These are phyloP conservation scores for Plasmodium coatneyi DNA, from an alignment of 169 alveolate genomes.

Conservation along the genomic window DNA sequence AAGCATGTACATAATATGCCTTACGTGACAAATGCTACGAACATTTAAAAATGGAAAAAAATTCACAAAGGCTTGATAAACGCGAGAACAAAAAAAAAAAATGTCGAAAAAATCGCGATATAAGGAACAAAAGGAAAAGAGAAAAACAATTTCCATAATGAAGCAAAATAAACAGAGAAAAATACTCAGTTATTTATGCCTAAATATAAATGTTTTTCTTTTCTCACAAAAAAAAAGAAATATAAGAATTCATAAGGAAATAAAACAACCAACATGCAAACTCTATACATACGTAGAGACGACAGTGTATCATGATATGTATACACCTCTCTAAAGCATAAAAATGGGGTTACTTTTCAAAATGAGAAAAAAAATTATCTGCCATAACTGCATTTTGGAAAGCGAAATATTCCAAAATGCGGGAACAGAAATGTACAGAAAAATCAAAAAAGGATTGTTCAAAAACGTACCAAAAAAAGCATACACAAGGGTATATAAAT, in stretches of 20 bases:
- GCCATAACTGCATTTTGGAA: slow-evolving; percentile 3
- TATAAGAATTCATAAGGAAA: not conserved
- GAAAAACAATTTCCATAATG: slow-evolving; percentile 1
- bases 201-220: not conserved
- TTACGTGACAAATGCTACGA: not conserved
- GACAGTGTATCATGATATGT: not conserved
- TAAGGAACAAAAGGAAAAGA: not conserved
- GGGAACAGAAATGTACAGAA: slow-evolving; percentile 11
- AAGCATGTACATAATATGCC: not conserved
- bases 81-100: slow-evolving; percentile 7
- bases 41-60: slow-evolving; percentile 6
- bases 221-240: not conserved
- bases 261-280: not conserved
- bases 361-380: not conserved
- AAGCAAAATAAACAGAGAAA: not conserved
- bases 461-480: slow-evolving; percentile 25
- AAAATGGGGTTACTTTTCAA: slow-evolving; percentile 12
- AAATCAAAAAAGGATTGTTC: not conserved
- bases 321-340: not conserved
- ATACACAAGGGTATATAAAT: not conserved
- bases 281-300: not conserved
- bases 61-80: not conserved
- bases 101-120: slow-evolving; percentile 9
- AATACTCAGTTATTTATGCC: not conserved
- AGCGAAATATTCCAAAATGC: slow-evolving; percentile 3